phyloP scores from a whole-genome alignment of 2,329 filamentous ascomycete species.

The Fonsecaea erecta region DNA sequence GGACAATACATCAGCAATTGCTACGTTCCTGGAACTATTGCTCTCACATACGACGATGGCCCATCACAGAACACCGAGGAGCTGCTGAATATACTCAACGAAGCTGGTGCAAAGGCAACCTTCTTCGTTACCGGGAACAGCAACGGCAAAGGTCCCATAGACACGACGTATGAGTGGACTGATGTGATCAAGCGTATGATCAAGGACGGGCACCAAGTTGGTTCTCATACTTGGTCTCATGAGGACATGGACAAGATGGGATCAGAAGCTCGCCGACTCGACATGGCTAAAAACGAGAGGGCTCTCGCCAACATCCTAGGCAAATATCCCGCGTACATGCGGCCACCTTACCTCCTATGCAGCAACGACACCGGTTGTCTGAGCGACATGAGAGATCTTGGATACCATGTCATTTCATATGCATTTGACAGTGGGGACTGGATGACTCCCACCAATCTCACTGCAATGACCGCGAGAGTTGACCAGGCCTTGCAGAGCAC shows the following conservation, averaged over 20 bases:
- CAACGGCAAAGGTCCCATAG: conserved; percentile 52
- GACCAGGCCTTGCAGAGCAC: conserved; percentile 17
- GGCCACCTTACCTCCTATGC: conserved; percentile 56
- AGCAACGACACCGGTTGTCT: conserved; percentile 45
- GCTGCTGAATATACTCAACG: conserved; percentile 64
- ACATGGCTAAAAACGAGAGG: conserved; percentile 55
- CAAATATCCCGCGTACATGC: conserved; percentile 58
- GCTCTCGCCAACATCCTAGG: conserved; percentile 55
- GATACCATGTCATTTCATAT: conserved; percentile 56
- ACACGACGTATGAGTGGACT: conserved; percentile 46
- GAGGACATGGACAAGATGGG: conserved; percentile 51
- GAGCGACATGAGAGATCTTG: conserved; percentile 50
- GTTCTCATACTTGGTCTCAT: conserved; percentile 59
- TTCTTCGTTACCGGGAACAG: conserved; percentile 66
- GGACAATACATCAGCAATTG: conserved; percentile 54
- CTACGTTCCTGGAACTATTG: conserved; percentile 61
- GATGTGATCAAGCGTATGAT: conserved; percentile 49
- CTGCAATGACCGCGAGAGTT: conserved; percentile 26
- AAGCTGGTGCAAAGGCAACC: conserved; percentile 66
- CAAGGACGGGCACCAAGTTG: conserved; percentile 55
- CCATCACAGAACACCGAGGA: conserved; percentile 65
- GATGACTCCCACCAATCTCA: conserved; percentile 34
- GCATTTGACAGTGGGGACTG: conserved; percentile 57
- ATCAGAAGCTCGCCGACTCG: conserved; percentile 43
- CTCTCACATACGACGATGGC: conserved; percentile 71